Evolutionary conservation across 2,329 filamentous ascomycete species (phyloP), one percentile per base, ranked within the genome.

Genomic region (Acrocalymma vagum): DNA sequence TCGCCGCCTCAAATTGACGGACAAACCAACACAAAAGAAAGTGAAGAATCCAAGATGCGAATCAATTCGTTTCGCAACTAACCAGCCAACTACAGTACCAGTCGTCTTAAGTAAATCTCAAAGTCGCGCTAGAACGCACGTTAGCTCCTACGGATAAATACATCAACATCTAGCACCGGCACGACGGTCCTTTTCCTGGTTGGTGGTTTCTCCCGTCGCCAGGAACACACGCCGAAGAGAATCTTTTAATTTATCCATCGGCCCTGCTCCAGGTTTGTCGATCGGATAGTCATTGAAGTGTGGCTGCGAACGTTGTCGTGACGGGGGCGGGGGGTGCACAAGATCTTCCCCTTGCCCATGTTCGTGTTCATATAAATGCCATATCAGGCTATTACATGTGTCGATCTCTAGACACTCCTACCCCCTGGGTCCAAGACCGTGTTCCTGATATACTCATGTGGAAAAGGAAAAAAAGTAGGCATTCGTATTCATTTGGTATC

Each of bases 141-240:
- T n/a, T n/a, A n/a, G n/a, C n/a, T n/a, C n/a, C 52, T 58, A 38
- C 36, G 45, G 37, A 45, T 48, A 59, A 49, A 55, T 57, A 54
- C 40, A 48, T 62, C 63, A 63, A 49, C 65, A 68, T 66, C 65
- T 63, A 53, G 51, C 38, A 40, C 29, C 44, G 44, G 44, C 13
- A 38, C n/a, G 39, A 24, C 33, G 48, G 48, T n/a, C n/a, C n/a
- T n/a, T n/a, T n/a, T 53, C 50, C 52, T 60, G 59, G 62, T 58
- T 61, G 55, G 53, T 60, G 58, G 55, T 50, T 20, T 26, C 17
- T 20, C 27, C 39, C 39, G 27, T 21, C 15, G 27, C 45, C 49
- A 27, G 45, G 46, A 27, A 42, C n/a, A n/a, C n/a, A n/a, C n/a
- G n/a, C n/a, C n/a, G n/a, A n/a, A n/a, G n/a, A n/a, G n/a, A n/a